Conservation (phyloP, 2,329 filamentous ascomycete species). For the Rasamsonia emersonii region DNA sequence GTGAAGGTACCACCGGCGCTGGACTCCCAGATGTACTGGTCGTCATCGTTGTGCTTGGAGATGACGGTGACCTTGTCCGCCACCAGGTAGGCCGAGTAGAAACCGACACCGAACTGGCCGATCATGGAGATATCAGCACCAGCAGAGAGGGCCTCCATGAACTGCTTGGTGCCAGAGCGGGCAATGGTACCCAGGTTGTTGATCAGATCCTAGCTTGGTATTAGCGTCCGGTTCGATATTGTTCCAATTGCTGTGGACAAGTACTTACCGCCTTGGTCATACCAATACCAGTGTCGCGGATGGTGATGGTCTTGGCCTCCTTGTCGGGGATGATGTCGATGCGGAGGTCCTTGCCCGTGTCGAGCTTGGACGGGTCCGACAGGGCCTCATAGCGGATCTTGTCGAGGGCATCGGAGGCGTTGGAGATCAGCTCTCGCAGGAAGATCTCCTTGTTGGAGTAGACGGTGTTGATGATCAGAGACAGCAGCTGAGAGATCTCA, state of each 20-base stretch:
- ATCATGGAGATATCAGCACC: conserved; percentile 99
- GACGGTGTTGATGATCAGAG: conserved; percentile 99
- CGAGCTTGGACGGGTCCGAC: conserved; percentile 94
- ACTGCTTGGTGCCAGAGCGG: conserved; percentile 98
- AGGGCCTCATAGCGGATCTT: conserved; percentile 99
- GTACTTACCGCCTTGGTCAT: conserved; percentile 97
- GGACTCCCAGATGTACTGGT: conserved; percentile 99
- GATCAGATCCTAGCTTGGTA: conserved; percentile 68
- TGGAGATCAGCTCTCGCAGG: conserved; percentile 96
- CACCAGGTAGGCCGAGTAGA: conserved; percentile 99
- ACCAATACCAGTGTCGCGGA: conserved; percentile 97
- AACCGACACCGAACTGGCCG: conserved; percentile 99
- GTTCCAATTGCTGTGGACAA: neutral
- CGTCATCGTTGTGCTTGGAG: conserved; percentile 99
- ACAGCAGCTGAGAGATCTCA: conserved; percentile 99
- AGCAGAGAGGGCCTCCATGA: conserved; percentile 98
- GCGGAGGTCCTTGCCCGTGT: conserved; percentile 93
- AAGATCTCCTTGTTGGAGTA: conserved; percentile 99
- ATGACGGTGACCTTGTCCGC: conserved; percentile 91
- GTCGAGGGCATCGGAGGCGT: conserved; percentile 97
- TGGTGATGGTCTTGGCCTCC: conserved; percentile 93
- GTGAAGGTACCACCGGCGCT: conserved; percentile 95
- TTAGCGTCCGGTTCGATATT: conserved; percentile 7
- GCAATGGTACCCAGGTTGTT: conserved; percentile 99
- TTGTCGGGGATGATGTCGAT: conserved; percentile 99